Percentiles rank a stretch among this genome's conserved stretches.
phyloP scores from a whole-genome alignment of 1,139 yeast genomes.

The Lodderomyces parapsilosis region DNA sequence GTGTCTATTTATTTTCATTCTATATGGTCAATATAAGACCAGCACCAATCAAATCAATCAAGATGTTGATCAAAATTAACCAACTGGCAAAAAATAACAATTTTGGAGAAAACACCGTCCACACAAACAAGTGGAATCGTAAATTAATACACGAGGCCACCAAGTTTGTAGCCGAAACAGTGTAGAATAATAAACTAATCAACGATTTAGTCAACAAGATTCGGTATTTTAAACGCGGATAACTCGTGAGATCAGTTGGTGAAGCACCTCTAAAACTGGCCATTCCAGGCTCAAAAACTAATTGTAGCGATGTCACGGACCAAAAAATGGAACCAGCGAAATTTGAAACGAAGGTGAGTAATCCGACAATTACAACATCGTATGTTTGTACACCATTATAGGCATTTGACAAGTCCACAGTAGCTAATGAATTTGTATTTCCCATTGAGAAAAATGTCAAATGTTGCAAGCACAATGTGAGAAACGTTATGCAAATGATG shows the following conservation, averaged over 20 bases:
- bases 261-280: constrained; percentile 12
- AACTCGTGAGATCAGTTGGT: constrained; percentile 15
- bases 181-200: constrained; percentile 51
- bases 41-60: constrained; percentile 36
- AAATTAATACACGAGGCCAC: constrained; percentile 69
- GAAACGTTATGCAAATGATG: constrained; percentile 21
- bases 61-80: constrained; percentile 53
- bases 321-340: constrained; percentile 86
- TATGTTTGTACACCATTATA: constrained; percentile 82
- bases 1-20: constrained; percentile 1
- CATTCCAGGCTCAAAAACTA: constrained; percentile 36
- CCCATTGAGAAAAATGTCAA: constrained; percentile 85
- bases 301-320: constrained; percentile 56
- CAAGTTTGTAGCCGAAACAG: constrained; percentile 57
- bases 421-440: constrained; percentile 87
- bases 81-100: constrained; percentile 78
- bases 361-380: constrained; percentile 69
- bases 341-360: constrained; percentile 76
- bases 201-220: constrained; percentile 35
- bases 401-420: constrained; percentile 86
- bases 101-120: constrained; percentile 98
- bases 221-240: constrained; percentile 29
- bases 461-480: constrained; percentile 54
- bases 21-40: background rate
- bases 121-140: constrained; percentile 84